Evolutionary conservation across 108 stramenopile species (phyloP).

Genomic region (Fistulifera pelliculosa): DNA sequence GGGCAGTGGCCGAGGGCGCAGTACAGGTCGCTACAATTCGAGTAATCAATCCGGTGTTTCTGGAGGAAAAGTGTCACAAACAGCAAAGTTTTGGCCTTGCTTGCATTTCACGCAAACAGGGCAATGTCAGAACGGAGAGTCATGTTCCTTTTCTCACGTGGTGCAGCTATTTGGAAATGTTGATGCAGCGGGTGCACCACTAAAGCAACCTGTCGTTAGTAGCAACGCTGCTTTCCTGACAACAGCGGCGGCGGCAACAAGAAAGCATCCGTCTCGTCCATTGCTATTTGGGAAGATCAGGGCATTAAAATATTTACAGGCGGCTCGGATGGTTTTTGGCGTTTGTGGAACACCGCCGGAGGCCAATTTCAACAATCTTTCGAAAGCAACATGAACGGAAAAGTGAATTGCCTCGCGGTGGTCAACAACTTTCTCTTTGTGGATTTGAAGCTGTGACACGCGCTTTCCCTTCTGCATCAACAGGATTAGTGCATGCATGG

Average conservation of each 20-base stretch:
- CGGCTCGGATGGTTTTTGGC: slow-evolving; percentile 77
- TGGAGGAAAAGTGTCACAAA: background rate
- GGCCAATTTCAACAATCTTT: slow-evolving; percentile 58
- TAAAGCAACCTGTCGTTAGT: slow-evolving; percentile 21
- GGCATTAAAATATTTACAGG: slow-evolving; percentile 82
- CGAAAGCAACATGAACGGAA: slow-evolving; percentile 69
- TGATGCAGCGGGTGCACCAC: slow-evolving; percentile 36
- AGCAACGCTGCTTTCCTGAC: slow-evolving; percentile 16
- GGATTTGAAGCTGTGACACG: slow-evolving; percentile 58
- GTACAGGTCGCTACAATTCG: slow-evolving; percentile 1
- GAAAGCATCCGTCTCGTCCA: slow-evolving; percentile 44
- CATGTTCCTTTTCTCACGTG: slow-evolving; percentile 59
- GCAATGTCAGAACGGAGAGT: slow-evolving; percentile 37
- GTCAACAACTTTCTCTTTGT: slow-evolving; percentile 58
- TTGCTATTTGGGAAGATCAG: slow-evolving; percentile 67
- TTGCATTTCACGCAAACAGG: slow-evolving; percentile 48
- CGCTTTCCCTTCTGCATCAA: slow-evolving; percentile 41
- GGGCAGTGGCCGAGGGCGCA: slow-evolving; percentile 27
- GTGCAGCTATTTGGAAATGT: slow-evolving; percentile 48
- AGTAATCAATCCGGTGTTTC: slow-evolving; percentile 15
- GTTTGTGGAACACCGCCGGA: slow-evolving; percentile 55
- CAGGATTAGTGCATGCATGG: slow-evolving; percentile 82
- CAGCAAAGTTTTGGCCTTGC: slow-evolving; percentile 35
- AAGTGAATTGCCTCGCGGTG: slow-evolving; percentile 48
- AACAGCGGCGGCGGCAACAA: slow-evolving; percentile 16